A percentile compares a stretch with the other conserved stretches of the same genome.
Evolutionary conservation across 345 rosid genomes (phyloP).

Genomic region (Melaleuca alternifolia): DNA sequence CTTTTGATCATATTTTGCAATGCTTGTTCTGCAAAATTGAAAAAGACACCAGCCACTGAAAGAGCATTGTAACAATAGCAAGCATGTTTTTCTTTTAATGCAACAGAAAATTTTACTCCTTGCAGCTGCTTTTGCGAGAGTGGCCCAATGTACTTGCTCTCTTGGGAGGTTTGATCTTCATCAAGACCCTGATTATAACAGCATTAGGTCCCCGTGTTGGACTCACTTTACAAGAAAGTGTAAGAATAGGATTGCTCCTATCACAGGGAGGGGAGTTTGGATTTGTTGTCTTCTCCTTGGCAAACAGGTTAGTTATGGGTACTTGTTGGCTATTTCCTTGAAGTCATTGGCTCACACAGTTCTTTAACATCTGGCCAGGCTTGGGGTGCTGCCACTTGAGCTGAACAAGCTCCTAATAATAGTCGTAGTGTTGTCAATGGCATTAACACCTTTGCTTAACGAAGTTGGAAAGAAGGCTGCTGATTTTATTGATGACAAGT

Average conservation of each 20-base stretch:
- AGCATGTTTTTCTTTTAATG: neutral
- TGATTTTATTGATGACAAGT: conserved; percentile 51
- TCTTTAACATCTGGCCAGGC: conserved; percentile 31
- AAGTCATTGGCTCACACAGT: conserved; percentile 5
- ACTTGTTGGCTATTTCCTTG: neutral
- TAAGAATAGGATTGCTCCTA: conserved; percentile 81
- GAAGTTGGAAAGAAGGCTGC: conserved; percentile 82
- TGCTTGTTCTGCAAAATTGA: neutral
- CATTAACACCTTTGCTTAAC: conserved; percentile 85
- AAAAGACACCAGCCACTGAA: neutral
- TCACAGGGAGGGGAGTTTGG: conserved; percentile 99
- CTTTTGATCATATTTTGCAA: neutral
- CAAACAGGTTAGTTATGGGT: conserved; percentile 57
- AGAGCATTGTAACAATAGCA: neutral
- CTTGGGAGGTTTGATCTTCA: conserved; percentile 75
- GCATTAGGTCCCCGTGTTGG: conserved; percentile 95
- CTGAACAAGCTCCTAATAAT: conserved; percentile 95
- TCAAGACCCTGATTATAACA: conserved; percentile 83
- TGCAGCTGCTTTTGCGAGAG: conserved; percentile 79
- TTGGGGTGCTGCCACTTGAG: conserved; percentile 96
- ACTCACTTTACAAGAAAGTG: conserved; percentile 78
- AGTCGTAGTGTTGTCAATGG: conserved; percentile 94
- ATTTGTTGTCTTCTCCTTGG: conserved; percentile 88
- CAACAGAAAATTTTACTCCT: neutral
- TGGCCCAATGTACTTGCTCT: conserved; percentile 95